Conservation (phyloP, 148 eudicot genomes). For the Amaranthus cruentus region DNA sequence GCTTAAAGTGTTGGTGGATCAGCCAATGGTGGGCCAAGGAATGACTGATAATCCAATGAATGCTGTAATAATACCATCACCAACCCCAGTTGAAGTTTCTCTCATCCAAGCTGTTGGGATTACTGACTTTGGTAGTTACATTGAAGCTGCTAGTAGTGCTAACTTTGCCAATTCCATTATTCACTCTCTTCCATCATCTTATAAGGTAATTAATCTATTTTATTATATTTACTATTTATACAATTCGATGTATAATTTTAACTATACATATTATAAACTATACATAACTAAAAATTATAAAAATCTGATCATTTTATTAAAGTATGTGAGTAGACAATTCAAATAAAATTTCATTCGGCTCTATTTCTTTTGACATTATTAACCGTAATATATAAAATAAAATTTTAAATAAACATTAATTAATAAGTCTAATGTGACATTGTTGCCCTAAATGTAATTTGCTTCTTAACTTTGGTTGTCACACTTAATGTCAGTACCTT, state of each 20-base stretch:
- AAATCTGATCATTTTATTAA: too few species aligned
- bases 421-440: too few species aligned
- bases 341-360: too few species aligned
- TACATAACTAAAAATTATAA: too few species aligned
- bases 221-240: not conserved
- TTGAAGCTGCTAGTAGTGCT: slow-evolving; percentile 38
- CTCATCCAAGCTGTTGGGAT: slow-evolving; percentile 42
- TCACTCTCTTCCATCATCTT: slow-evolving; percentile 22
- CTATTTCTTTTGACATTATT: too few species aligned
- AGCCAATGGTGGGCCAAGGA: slow-evolving; percentile 45
- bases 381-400: too few species aligned
- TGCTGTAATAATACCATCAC: slow-evolving; percentile 37
- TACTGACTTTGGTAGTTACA: slow-evolving; percentile 33
- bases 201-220: slow-evolving; percentile 5
- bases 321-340: too few species aligned
- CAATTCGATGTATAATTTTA: not conserved
- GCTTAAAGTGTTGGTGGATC: slow-evolving; percentile 26
- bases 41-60: slow-evolving; percentile 50
- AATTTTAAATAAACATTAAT: too few species aligned
- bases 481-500: too few species aligned
- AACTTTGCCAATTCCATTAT: slow-evolving; percentile 30
- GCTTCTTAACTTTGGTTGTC: too few species aligned
- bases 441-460: too few species aligned
- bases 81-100: slow-evolving; percentile 29
- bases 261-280: too few species aligned